Conservation (phyloP, 75 land plant species). For the Cryptomeria japonica region DNA sequence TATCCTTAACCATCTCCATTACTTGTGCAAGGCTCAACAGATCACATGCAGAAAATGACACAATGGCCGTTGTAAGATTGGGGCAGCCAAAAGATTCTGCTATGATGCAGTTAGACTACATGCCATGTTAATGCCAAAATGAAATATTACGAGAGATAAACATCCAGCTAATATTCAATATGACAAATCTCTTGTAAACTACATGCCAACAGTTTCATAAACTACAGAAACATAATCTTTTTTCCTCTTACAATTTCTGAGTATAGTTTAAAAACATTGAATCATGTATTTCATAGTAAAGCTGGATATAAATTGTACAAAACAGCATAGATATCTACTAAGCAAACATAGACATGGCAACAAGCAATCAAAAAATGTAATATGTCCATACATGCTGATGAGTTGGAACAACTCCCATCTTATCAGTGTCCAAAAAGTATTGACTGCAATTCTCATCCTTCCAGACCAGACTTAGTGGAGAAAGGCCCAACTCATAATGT, state of each 20-base stretch:
- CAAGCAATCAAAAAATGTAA: background rate
- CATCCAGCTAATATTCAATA: background rate
- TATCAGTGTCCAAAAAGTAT: slow-evolving; percentile 90
- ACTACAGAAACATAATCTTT: background rate
- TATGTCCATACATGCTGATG: slow-evolving; percentile 76
- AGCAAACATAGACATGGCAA: background rate
- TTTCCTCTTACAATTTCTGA: background rate
- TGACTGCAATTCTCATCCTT: slow-evolving; percentile 90
- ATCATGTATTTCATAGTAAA: background rate
- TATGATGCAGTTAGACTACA: no score
- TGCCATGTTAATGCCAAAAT: no score
- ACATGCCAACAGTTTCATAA: background rate
- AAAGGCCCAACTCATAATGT: slow-evolving; percentile 84
- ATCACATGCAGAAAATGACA: no score
- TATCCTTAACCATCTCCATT: no score
- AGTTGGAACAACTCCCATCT: slow-evolving; percentile 76
- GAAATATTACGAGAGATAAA: no score
- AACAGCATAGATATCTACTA: background rate
- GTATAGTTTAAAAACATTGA: background rate
- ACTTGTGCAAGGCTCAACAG: no score
- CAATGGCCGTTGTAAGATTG: no score
- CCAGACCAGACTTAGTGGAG: slow-evolving; percentile 89
- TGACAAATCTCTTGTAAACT: background rate
- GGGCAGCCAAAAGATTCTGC: no score
- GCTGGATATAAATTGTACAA: background rate